Percentiles rank a stretch among this genome's conserved stretches.
phyloP scores from a whole-genome alignment of 2,329 filamentous ascomycete species.

The Phaeomoniella chlamydospora region DNA sequence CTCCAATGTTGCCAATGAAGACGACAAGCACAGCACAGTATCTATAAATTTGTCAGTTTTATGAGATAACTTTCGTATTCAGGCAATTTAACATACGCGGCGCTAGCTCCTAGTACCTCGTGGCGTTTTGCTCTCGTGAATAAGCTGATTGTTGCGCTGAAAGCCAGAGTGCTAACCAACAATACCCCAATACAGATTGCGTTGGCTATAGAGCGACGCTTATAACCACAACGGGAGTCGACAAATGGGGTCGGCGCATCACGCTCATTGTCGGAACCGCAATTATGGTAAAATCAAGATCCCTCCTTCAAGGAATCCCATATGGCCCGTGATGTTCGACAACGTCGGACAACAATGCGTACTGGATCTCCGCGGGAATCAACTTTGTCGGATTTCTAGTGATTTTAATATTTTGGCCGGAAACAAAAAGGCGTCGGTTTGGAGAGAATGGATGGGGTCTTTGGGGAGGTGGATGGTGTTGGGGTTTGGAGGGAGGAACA shows the following conservation, averaged over 20 bases:
- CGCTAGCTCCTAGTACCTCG: constrained; percentile 12
- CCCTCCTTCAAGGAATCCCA: constrained; percentile 22
- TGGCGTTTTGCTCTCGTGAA: constrained; percentile 13
- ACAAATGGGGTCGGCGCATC: constrained; percentile 4
- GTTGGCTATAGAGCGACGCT: neutral
- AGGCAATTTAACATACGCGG: constrained; percentile 4
- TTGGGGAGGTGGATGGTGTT: constrained; percentile 21
- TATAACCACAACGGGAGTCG: constrained; percentile 3
- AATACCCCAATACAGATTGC: constrained; percentile 6
- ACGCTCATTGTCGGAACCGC: constrained; percentile 3
- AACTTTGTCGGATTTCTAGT: constrained; percentile 20
- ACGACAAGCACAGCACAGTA: constrained; percentile 10
- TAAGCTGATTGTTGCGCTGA: constrained; percentile 7
- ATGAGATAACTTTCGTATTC: neutral
- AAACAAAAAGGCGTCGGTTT: constrained; percentile 20
- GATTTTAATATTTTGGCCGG: constrained; percentile 19
- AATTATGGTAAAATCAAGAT: constrained; percentile 11
- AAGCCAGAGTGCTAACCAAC: constrained; percentile 9
- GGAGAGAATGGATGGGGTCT: constrained; percentile 21
- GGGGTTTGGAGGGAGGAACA: constrained; percentile 11
- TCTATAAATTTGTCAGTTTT: neutral
- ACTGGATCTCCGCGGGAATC: constrained; percentile 24
- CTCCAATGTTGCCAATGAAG: constrained; percentile 7
- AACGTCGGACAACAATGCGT: constrained; percentile 21
- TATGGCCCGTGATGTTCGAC: constrained; percentile 24